Evolutionary conservation across 352 stramenopile genomes (phyloP), one percentile per base, ranked within the genome.

Genomic region (Pythium periplocum): DNA sequence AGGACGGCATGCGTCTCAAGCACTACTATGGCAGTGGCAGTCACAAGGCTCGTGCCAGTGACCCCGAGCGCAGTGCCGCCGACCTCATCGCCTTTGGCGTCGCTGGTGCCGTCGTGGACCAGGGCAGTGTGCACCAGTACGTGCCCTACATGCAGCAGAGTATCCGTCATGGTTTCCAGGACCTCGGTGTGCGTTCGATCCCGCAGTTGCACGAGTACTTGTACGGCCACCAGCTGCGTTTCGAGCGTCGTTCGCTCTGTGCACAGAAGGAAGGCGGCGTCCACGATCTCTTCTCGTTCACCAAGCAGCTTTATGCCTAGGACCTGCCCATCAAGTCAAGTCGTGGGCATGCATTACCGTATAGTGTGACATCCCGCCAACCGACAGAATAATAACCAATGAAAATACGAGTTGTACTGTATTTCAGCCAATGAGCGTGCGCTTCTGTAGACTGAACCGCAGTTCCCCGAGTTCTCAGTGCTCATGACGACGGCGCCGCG

Each of bases 1-100:
- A 99, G 79, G 96, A 99, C 64, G 97, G 97, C 37, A 93, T 98
- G 61, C 93, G 97, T 41, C 80, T 99, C 32, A 99, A 99, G 79
- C 86, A 96, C 49, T 99, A 99, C 86, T 88, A 97, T 62, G 97
- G 97, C 51, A 99, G 98, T 87, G 95, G 97, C 35, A 98, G 87
- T 62, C 78, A 99, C 55, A 97, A 99, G 73, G 97, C 94, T 37
- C 87, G 69, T n/a, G 73, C 57, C 51, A 87, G 80, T 53, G 66
- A 69, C 31, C 78, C 84, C 11, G 62, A 61, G 31, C 53, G 52
- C 43, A 75, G 64, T 45, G 71, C 75, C 10, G 73, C 78, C 10
- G 87, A 98, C 50, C 98, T 98, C 70, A 91, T 99, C 9, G 96
- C 97, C 6, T 97, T 99, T 60, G 97, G 97, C 52, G 97, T 99